phyloP scores from a whole-genome alignment of 192 early-diverging fungal genomes.

The Entomortierella lignicola region DNA sequence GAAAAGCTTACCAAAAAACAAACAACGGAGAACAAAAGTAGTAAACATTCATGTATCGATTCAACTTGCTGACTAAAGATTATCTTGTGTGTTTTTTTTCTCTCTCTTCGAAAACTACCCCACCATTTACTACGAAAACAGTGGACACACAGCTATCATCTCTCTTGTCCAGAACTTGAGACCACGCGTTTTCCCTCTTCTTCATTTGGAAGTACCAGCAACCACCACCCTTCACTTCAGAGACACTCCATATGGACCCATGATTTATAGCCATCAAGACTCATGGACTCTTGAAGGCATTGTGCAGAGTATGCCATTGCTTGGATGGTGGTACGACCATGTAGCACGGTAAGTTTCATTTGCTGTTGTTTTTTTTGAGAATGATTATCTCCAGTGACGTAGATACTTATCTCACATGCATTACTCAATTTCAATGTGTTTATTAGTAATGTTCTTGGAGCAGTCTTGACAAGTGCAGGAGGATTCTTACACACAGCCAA shows the following conservation, averaged over 20 bases:
- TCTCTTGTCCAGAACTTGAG: constrained; percentile 62
- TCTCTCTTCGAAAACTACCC: not conserved
- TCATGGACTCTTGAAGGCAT: constrained; percentile 70
- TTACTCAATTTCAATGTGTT: too few relatives aligned
- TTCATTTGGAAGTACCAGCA: constrained; percentile 62
- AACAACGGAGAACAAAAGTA: too few relatives aligned
- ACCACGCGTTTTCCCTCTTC: constrained; percentile 62
- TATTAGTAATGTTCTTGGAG: constrained; percentile 55
- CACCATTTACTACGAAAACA: not conserved
- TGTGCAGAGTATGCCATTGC: constrained; percentile 63
- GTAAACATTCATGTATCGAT: too few relatives aligned
- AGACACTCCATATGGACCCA: constrained; percentile 58
- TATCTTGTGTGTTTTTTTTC: not conserved
- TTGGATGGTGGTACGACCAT: constrained; percentile 68
- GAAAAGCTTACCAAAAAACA: too few relatives aligned
- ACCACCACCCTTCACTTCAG: constrained; percentile 62
- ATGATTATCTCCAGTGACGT: not conserved
- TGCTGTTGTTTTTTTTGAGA: not conserved
- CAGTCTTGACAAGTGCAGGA: constrained; percentile 59
- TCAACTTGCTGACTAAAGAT: too few relatives aligned
- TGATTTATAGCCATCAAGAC: constrained; percentile 68
- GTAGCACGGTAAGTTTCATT: constrained; percentile 60
- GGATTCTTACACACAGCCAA: constrained; percentile 63
- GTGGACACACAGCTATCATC: constrained; percentile 62
- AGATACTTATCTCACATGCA: too few relatives aligned